Percentiles rank a stretch among this genome's conserved stretches.
Conservation (phyloP, 306 rosid species). For the Adenanthera pavonina region DNA sequence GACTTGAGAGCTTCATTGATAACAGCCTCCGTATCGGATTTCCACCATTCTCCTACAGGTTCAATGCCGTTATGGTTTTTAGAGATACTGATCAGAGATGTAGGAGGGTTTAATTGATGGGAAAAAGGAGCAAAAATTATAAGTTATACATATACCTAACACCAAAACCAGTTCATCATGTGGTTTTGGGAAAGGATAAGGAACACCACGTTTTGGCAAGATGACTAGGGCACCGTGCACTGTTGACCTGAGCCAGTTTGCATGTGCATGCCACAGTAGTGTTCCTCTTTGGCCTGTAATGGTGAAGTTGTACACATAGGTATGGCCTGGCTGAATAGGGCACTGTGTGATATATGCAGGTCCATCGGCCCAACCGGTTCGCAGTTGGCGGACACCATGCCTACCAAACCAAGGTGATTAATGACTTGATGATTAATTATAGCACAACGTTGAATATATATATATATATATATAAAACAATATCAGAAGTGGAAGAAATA, state of each 20-base stretch:
- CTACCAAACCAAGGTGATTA: constrained; percentile 37
- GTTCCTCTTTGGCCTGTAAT: constrained; percentile 92
- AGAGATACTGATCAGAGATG: too few species aligned
- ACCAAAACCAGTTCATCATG: constrained; percentile 72
- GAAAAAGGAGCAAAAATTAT: too few species aligned
- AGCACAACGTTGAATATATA: too few species aligned
- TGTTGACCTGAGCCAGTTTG: constrained; percentile 85
- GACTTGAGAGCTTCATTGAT: constrained; percentile 81
- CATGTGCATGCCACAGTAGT: constrained; percentile 90
- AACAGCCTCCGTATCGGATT: constrained; percentile 84
- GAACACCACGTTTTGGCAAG: constrained; percentile 86
- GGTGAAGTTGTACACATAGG: constrained; percentile 79
- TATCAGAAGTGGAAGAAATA: constrained; percentile 5
- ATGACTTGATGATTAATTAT: too few species aligned
- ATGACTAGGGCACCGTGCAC: constrained; percentile 84
- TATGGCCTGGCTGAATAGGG: constrained; percentile 76
- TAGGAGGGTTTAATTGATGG: too few species aligned
- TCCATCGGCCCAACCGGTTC: constrained; percentile 94
- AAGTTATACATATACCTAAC: constrained; percentile 51
- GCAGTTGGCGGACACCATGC: constrained; percentile 85
- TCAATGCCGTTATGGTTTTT: background rate
- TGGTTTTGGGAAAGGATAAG: constrained; percentile 87
- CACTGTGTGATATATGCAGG: constrained; percentile 90
- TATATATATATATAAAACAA: background rate
- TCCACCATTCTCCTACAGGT: constrained; percentile 90